Evolutionary conservation across 495 filamentous ascomycete genomes (phyloP).

Genomic region (Pseudevernia furfuracea): DNA sequence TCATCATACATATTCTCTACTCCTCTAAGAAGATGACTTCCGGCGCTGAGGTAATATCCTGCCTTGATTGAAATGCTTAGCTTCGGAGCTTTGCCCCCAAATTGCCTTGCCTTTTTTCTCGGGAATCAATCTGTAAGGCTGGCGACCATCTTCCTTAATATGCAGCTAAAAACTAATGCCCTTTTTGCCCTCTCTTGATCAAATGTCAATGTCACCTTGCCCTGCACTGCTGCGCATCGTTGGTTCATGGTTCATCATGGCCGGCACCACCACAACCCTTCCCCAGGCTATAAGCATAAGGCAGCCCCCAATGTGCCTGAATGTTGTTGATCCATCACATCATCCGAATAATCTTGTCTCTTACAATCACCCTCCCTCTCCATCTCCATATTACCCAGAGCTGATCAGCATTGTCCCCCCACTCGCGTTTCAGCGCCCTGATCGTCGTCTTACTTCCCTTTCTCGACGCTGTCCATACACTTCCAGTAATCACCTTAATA

Average conservation of each 20-base stretch:
- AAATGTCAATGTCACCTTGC: constrained; percentile 7
- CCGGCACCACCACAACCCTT: constrained; percentile 5
- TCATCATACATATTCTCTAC: not conserved
- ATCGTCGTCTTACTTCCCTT: constrained; percentile 12
- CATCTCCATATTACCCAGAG: constrained; percentile 5
- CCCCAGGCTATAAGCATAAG: constrained; percentile 17
- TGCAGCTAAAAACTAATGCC: constrained; percentile 6
- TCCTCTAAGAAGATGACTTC: not conserved
- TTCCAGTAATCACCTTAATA: constrained; percentile 8
- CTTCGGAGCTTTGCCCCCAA: constrained; percentile 8
- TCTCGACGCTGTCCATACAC: not conserved
- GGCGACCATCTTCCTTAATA: constrained; percentile 4
- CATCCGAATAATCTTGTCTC: constrained; percentile 12
- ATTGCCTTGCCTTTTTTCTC: not conserved
- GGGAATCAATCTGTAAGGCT: constrained; percentile 6
- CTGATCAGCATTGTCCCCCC: constrained; percentile 11
- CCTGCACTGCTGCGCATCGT: constrained; percentile 15
- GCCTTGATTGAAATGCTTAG: not conserved
- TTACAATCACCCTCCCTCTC: not conserved
- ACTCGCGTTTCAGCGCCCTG: constrained; percentile 13
- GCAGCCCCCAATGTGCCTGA: constrained; percentile 14
- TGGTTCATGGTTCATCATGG: constrained; percentile 15
- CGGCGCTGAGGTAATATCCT: not conserved
- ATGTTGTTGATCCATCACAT: constrained; percentile 16
- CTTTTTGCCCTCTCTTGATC: not conserved